Conservation (phyloP, 2,329 filamentous ascomycete genomes). For the Chaetomiaceae sp. region DNA sequence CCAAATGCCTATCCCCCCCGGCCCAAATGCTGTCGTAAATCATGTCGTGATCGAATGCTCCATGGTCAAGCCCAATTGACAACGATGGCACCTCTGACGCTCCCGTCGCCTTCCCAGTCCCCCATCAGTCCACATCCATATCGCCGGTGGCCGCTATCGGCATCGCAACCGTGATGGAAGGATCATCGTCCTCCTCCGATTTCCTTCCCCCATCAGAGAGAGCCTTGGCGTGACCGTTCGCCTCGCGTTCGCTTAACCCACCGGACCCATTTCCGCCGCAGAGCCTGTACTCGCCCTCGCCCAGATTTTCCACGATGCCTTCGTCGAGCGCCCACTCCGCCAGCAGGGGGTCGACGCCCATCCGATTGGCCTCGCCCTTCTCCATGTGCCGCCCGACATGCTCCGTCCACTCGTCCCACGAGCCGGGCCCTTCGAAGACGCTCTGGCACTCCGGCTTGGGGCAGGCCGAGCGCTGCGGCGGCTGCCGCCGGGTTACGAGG, state of each 20-base stretch:
- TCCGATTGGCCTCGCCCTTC: constrained; percentile 53
- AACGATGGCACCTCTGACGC: no score
- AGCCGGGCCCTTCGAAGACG: constrained; percentile 62
- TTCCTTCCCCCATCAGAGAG: constrained; percentile 15
- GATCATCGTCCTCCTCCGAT: constrained; percentile 24
- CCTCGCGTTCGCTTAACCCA: constrained; percentile 1
- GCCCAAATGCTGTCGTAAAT: neutral
- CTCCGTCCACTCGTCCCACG: constrained; percentile 89
- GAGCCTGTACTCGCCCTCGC: constrained; percentile 52
- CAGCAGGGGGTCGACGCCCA: constrained; percentile 53
- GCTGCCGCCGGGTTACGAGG: constrained; percentile 59
- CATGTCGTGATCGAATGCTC: neutral
- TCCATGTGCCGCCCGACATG: constrained; percentile 90
- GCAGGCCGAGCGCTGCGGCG: constrained; percentile 67
- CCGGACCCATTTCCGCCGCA: constrained; percentile 36
- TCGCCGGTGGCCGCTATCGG: constrained; percentile 14
- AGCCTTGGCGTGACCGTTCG: constrained; percentile 8
- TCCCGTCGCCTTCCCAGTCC: no score
- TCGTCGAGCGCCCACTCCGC: constrained; percentile 59
- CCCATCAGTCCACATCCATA: constrained; percentile 24
- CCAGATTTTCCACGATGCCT: constrained; percentile 53
- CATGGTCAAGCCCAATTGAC: no score
- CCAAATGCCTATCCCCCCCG: no score
- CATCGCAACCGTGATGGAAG: constrained; percentile 26
- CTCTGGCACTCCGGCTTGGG: constrained; percentile 64